Conservation (phyloP, 768 basidiomycete genomes). For the Lyophyllum decastes region DNA sequence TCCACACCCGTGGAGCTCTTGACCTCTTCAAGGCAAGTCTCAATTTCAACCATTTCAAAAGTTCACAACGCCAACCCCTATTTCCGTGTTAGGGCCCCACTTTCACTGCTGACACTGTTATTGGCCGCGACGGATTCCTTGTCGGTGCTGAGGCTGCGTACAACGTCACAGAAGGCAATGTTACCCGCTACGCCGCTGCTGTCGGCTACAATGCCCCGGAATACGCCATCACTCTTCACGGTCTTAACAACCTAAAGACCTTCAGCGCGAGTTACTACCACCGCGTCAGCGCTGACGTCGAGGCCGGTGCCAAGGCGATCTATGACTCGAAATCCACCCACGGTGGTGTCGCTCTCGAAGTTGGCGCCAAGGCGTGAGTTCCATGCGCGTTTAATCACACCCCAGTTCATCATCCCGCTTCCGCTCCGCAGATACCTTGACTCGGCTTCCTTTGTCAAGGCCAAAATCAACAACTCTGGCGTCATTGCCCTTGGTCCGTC, state of each 20-base stretch:
- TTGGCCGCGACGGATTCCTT: conserved; percentile 97
- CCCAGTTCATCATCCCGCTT: not conserved
- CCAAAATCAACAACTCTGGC: conserved; percentile 98
- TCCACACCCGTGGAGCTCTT: conserved; percentile 88
- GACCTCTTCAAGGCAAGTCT: conserved; percentile 89
- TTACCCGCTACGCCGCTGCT: conserved; percentile 91
- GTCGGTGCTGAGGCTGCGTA: conserved; percentile 95
- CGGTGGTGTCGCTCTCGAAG: conserved; percentile 86
- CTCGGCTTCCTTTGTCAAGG: conserved; percentile 90
- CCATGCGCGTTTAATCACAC: not conserved
- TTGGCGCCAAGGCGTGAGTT: conserved; percentile 91
- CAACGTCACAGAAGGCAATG: conserved; percentile 91
- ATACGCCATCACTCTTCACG: conserved; percentile 93
- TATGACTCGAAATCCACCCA: conserved; percentile 93
- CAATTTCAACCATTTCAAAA: conserved; percentile 4
- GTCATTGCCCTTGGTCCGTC: conserved; percentile 77
- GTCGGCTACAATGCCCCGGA: conserved; percentile 95
- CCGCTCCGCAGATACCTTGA: conserved; percentile 67
- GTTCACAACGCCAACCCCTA: not conserved
- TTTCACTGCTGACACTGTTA: conserved; percentile 92
- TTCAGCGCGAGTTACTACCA: conserved; percentile 99
- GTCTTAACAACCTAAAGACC: conserved; percentile 90
- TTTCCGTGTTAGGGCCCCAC: conserved; percentile 82
- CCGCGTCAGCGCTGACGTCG: conserved; percentile 87
- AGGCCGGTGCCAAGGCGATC: conserved; percentile 94